Evolutionary conservation across 2,329 filamentous ascomycete species (phyloP).

Genomic region (Akanthomyces dipterigenus): DNA sequence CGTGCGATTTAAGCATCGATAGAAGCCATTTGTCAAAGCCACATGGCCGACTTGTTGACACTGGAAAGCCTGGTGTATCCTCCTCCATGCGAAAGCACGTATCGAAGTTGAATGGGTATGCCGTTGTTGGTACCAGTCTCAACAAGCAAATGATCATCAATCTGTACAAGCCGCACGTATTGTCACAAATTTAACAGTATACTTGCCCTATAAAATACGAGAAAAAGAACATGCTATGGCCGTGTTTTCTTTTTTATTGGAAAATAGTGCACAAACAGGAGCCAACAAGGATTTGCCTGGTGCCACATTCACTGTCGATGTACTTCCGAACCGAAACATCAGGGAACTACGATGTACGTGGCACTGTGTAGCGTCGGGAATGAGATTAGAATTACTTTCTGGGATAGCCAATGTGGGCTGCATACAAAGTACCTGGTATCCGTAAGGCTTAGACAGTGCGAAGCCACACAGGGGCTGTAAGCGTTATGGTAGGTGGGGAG

Average conservation of each 20-base stretch:
- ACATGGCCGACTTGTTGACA: conserved; percentile 28
- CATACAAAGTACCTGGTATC: conserved; percentile 20
- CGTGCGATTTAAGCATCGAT: conserved; percentile 30
- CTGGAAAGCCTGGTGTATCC: conserved; percentile 22
- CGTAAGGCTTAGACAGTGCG: conserved; percentile 15
- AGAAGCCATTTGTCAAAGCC: conserved; percentile 36
- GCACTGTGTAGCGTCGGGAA: neutral
- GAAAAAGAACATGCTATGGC: neutral
- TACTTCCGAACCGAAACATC: neutral
- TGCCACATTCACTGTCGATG: too few relatives aligned
- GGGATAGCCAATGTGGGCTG: neutral
- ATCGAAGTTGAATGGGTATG: conserved; percentile 24
- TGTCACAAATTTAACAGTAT: neutral
- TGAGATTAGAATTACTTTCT: neutral
- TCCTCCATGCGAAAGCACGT: conserved; percentile 27
- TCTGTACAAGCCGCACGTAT: neutral
- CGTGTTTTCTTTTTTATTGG: neutral
- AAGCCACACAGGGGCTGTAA: conserved; percentile 13
- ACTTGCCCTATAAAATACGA: neutral
- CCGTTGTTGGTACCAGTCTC: conserved; percentile 12
- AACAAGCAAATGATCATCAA: conserved; percentile 1
- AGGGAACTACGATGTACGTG: neutral
- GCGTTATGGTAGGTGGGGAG: conserved; percentile 24
- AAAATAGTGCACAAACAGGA: neutral
- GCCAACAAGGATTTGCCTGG: neutral